Percentiles rank a stretch among this genome's conserved stretches.
Conservation (phyloP, 306 rosid species). For the Vigna nakashimae region DNA sequence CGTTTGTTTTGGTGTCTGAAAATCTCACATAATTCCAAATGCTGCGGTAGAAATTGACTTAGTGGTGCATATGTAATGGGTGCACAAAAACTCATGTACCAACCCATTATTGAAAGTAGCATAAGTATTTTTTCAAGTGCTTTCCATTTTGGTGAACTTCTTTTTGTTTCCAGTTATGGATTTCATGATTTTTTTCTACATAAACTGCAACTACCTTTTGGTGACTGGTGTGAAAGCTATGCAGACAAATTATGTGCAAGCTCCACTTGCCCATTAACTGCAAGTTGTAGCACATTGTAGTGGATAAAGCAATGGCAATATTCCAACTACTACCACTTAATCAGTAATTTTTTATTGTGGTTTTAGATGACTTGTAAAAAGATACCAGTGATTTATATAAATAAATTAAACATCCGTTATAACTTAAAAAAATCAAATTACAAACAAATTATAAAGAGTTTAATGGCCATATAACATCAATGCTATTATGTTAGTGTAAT, state of each 20-base stretch:
- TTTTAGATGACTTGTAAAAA: too few species aligned
- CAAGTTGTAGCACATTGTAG: conserved; percentile 22
- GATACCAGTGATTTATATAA: too few species aligned
- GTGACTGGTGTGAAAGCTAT: neutral
- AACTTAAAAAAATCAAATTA: too few species aligned
- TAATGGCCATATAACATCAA: too few species aligned
- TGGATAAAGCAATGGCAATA: neutral
- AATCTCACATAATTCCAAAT: neutral
- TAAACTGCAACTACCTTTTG: neutral
- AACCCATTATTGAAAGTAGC: conserved; percentile 2
- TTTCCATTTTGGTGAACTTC: neutral
- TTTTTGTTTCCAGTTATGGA: neutral
- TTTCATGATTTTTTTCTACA: neutral
- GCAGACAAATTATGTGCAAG: neutral
- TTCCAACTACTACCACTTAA: neutral
- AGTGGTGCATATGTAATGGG: neutral
- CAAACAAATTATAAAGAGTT: too few species aligned
- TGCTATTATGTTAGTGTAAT: too few species aligned
- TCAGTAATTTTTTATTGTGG: neutral
- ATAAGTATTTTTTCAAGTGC: neutral
- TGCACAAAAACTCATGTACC: neutral
- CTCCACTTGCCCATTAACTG: neutral
- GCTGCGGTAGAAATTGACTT: neutral
- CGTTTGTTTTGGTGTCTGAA: neutral
- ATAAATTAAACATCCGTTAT: too few species aligned